Evolutionary conservation across 1,139 yeast species (phyloP).

Genomic region (Lizanozyma gosingica): DNA sequence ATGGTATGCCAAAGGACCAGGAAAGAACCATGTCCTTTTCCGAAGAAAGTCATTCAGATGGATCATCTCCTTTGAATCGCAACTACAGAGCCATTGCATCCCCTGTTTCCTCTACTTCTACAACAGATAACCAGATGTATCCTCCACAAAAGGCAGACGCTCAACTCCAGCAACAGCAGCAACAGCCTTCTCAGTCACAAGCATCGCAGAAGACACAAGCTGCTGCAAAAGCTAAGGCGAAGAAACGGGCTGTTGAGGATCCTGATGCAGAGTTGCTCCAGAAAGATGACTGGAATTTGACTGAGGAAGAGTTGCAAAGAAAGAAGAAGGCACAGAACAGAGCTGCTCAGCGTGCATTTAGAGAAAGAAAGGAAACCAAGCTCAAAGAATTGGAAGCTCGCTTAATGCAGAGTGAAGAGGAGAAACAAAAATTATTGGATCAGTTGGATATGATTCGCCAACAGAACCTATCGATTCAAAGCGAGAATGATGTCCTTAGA

Average conservation of each 20-base stretch:
- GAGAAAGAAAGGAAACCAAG: conserved; percentile 74
- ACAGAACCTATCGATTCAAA: conserved; percentile 44
- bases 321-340: conserved; percentile 77
- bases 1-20: background rate
- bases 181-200: background rate
- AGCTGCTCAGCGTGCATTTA: conserved; percentile 84
- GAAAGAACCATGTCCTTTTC: no score
- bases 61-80: background rate
- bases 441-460: conserved; percentile 48
- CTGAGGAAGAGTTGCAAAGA: conserved; percentile 41
- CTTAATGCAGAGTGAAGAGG: conserved; percentile 51
- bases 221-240: background rate
- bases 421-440: conserved; percentile 39
- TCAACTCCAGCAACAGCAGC: no score
- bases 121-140: background rate
- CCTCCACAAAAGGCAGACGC: no score
- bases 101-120: background rate
- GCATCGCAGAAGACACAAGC: background rate
- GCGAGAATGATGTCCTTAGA: conserved; percentile 49
- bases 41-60: background rate
- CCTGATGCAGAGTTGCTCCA: background rate
- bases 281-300: background rate
- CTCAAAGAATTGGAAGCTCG: conserved; percentile 60
- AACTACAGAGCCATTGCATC: background rate
- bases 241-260: background rate